Percentiles rank a stretch among this genome's conserved stretches.
Evolutionary conservation across 2,329 filamentous ascomycete genomes (phyloP).

Genomic region (Pseudogymnoascus sp.): DNA sequence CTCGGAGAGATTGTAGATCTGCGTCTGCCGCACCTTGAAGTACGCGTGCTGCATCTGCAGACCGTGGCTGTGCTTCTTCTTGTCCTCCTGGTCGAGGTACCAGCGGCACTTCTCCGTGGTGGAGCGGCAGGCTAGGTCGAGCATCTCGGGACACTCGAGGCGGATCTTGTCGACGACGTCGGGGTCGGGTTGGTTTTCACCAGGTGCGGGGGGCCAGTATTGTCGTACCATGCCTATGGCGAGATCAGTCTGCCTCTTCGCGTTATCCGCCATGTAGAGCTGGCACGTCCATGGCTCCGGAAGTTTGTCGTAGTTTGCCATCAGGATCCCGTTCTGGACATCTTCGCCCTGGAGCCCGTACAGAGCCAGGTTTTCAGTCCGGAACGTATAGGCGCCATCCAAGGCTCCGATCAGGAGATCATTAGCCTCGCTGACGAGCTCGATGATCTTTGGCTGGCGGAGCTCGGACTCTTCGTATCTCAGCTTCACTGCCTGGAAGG

Average conservation of each 20-base stretch:
- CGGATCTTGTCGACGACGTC: conserved; percentile 39
- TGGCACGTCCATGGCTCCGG: conserved; percentile 83
- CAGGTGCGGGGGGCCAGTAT: conserved; percentile 27
- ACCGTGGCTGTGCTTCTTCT: conserved; percentile 42
- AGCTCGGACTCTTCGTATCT: conserved; percentile 56
- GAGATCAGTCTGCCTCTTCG: conserved; percentile 53
- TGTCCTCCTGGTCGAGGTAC: conserved; percentile 42
- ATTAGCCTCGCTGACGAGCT: conserved; percentile 54
- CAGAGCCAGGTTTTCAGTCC: conserved; percentile 56
- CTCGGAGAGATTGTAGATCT: conserved; percentile 37
- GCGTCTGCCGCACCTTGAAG: conserved; percentile 35
- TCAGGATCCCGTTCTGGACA: conserved; percentile 59
- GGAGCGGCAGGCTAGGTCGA: conserved; percentile 50
- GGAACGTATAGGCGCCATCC: conserved; percentile 61
- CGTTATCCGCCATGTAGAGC: conserved; percentile 52
- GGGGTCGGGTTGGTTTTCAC: conserved; percentile 22
- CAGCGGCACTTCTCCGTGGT: conserved; percentile 54
- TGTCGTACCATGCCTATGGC: conserved; percentile 29
- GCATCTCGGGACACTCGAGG: conserved; percentile 43
- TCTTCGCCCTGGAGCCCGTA: conserved; percentile 62
- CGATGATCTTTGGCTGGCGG: conserved; percentile 40
- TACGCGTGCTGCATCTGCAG: conserved; percentile 39
- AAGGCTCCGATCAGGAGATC: conserved; percentile 63
- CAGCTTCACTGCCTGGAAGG: conserved; percentile 68
- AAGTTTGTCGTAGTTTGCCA: conserved; percentile 58